Conservation (phyloP, 331 rosid species). For the Quercus tomentella region DNA sequence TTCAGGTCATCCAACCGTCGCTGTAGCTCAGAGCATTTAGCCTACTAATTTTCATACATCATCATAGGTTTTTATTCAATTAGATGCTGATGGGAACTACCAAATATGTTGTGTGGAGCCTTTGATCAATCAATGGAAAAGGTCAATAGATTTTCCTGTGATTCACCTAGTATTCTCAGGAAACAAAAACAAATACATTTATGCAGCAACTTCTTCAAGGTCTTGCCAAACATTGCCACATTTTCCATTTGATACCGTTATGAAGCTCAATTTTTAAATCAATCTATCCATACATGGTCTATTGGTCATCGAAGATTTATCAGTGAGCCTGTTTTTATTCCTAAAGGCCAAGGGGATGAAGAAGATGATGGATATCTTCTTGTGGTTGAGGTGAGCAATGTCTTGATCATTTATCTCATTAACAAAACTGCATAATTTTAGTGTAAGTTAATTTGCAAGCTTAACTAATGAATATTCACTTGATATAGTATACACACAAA, state of each 20-base stretch:
- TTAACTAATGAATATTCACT: too few relatives aligned
- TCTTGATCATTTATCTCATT: not conserved
- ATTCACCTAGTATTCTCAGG: conserved; percentile 66
- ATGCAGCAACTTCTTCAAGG: conserved; percentile 32
- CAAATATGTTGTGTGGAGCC: conserved; percentile 48
- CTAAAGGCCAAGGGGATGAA: conserved; percentile 28
- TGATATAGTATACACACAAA: too few relatives aligned
- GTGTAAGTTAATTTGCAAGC: too few relatives aligned
- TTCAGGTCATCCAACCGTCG: too few relatives aligned
- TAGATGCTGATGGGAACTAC: conserved; percentile 39
- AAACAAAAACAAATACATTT: conserved; percentile 51
- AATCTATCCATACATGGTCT: conserved; percentile 55
- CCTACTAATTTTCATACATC: too few relatives aligned
- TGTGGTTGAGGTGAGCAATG: conserved; percentile 66
- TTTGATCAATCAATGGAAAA: conserved; percentile 39
- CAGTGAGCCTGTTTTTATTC: conserved; percentile 80
- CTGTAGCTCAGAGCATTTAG: fast-evolving
- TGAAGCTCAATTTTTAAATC: conserved; percentile 41
- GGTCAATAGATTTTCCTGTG: conserved; percentile 66
- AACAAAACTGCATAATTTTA: too few relatives aligned
- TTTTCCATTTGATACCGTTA: conserved; percentile 72
- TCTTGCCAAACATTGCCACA: conserved; percentile 59
- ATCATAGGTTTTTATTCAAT: conserved; percentile 45
- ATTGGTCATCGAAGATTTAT: conserved; percentile 62
- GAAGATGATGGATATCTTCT: conserved; percentile 85